These are phyloP conservation scores for Podila epigama DNA, from an alignment of 192 early-diverging fungal species.

Conservation along the genomic window DNA sequence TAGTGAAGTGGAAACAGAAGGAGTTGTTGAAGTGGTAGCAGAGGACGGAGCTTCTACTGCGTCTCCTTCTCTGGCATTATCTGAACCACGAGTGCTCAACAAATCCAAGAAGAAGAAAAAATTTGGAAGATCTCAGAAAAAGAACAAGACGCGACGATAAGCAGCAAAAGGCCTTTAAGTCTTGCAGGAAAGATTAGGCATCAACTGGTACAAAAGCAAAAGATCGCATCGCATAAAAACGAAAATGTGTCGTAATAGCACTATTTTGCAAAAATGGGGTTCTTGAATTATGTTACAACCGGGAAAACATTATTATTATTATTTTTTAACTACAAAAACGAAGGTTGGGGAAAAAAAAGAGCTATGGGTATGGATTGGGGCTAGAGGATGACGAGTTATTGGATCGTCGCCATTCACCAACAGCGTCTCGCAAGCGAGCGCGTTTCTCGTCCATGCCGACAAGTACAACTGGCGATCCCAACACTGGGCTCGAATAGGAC, in stretches of 20 bases:
- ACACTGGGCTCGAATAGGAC: not conserved
- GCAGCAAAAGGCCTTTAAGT: no score
- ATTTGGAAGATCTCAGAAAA: no score
- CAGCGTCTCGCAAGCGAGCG: slow-evolving; percentile 24
- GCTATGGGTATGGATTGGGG: not conserved
- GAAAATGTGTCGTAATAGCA: no score
- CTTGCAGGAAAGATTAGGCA: no score
- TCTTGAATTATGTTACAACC: no score
- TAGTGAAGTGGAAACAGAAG: not conserved
- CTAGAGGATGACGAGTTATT: slow-evolving; percentile 5
- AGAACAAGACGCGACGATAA: no score
- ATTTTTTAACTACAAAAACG: not conserved
- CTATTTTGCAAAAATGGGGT: no score
- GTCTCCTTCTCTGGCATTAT: not conserved
- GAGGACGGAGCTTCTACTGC: not conserved
- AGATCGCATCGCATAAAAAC: no score
- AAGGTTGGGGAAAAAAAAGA: not conserved
- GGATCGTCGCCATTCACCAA: slow-evolving; percentile 38
- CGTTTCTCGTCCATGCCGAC: slow-evolving; percentile 35
- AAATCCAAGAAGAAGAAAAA: not conserved
- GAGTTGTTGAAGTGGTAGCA: not conserved
- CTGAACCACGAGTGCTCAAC: no score
- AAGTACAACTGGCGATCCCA: not conserved
- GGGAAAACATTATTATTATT: no score
- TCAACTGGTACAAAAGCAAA: no score